These are phyloP conservation scores for Suillus variegatus DNA, from an alignment of 768 basidiomycete genomes.

Conservation along the genomic window DNA sequence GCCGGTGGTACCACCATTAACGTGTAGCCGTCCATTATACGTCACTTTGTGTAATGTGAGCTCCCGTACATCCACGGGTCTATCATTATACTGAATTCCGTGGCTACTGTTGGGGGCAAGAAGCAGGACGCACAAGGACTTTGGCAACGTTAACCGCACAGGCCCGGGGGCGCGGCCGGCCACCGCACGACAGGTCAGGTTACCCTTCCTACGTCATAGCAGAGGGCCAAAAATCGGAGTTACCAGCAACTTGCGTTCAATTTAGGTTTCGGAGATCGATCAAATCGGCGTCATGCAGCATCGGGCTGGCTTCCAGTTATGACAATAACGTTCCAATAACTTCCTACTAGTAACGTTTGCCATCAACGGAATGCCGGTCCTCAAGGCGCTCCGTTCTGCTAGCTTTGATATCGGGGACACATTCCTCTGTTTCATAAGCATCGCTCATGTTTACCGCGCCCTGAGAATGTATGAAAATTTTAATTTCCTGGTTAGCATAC, in stretches of 20 bases:
- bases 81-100: not conserved
- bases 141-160: not conserved
- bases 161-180: too few species aligned
- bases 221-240: slow-evolving; percentile 59
- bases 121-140: not conserved
- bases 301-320: slow-evolving; percentile 54
- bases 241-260: slow-evolving; percentile 31
- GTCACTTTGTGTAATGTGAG: not conserved
- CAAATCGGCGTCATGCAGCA: slow-evolving; percentile 38
- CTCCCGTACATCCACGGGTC: not conserved
- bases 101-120: not conserved
- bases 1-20: too few species aligned
- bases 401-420: slow-evolving; percentile 55
- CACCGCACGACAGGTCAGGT: slow-evolving; percentile 21
- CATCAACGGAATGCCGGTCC: slow-evolving; percentile 54
- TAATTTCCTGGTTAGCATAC: slow-evolving; percentile 23
- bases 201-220: slow-evolving; percentile 51
- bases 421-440: slow-evolving; percentile 50
- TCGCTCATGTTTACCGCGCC: slow-evolving; percentile 49
- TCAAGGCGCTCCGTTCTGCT: not conserved
- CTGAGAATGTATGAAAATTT: slow-evolving; percentile 48
- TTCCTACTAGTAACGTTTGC: slow-evolving; percentile 63
- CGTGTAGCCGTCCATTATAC: too few species aligned
- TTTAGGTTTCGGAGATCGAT: not conserved
- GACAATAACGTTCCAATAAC: slow-evolving; percentile 45